These are phyloP conservation scores for Periglandula ipomoeae DNA, from an alignment of 2,329 filamentous ascomycete genomes.

Conservation along the genomic window DNA sequence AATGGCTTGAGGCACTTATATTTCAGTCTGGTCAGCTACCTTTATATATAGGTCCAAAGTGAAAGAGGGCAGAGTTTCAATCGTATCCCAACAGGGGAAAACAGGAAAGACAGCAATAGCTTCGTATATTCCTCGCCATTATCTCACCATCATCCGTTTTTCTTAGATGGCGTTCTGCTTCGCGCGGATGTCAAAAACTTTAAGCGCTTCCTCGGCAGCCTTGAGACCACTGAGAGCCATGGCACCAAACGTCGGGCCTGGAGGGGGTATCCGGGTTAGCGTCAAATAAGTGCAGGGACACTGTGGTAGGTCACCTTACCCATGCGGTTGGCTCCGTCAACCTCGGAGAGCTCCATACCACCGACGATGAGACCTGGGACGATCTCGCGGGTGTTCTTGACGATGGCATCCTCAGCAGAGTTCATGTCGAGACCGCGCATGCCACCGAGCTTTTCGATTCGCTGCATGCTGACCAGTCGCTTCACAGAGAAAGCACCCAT, in stretches of 20 bases:
- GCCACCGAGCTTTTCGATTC: conserved; percentile 73
- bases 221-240: conserved; percentile 86
- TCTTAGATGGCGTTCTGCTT: conserved; percentile 56
- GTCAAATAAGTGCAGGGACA: not conserved
- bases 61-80: not conserved
- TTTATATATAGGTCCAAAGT: not conserved
- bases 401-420: conserved; percentile 82
- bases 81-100: not conserved
- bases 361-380: conserved; percentile 85
- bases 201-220: conserved; percentile 78
- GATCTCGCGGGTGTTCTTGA: conserved; percentile 83
- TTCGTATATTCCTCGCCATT: not conserved
- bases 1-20: not conserved
- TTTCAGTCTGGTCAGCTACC: not conserved
- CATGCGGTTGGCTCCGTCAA: conserved; percentile 89
- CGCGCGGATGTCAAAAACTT: conserved; percentile 68
- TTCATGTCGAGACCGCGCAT: conserved; percentile 96
- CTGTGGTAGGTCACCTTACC: conserved; percentile 30
- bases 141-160: not conserved
- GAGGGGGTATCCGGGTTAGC: not conserved
- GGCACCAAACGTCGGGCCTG: conserved; percentile 70
- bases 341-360: conserved; percentile 86
- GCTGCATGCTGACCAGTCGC: conserved; percentile 80
- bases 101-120: not conserved
- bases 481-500: conserved; percentile 90